Evolutionary conservation across 495 filamentous ascomycete genomes (phyloP).

Genomic region (Aspergillus heteromorphus): DNA sequence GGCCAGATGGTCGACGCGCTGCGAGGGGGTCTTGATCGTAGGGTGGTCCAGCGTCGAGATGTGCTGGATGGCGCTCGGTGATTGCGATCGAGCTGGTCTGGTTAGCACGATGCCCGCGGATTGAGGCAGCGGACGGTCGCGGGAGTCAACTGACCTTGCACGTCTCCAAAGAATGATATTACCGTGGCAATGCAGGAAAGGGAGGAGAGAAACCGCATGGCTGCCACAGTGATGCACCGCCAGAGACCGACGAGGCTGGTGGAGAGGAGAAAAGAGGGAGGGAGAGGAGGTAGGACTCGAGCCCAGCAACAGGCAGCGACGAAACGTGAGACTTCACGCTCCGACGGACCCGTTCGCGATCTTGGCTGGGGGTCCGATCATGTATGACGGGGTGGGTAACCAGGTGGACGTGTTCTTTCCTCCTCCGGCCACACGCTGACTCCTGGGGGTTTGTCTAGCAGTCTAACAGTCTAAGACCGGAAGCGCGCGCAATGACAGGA

Average conservation of each 20-base stretch:
- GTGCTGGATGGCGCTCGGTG: constrained; percentile 69
- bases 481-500: neutral
- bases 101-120: no score
- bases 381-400: neutral
- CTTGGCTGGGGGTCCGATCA: constrained; percentile 1
- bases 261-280: neutral
- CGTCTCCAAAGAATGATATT: constrained; percentile 15
- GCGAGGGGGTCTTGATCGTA: constrained; percentile 69
- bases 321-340: neutral
- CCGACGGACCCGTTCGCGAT: constrained; percentile 1
- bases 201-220: constrained; percentile 18
- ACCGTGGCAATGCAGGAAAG: constrained; percentile 17
- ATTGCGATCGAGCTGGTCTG: constrained; percentile 69
- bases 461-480: neutral
- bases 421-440: neutral
- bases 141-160: constrained; percentile 18
- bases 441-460: neutral
- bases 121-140: no score
- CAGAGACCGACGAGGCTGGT: neutral
- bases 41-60: constrained; percentile 70
- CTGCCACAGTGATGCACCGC: constrained; percentile 3
- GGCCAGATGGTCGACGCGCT: constrained; percentile 71
- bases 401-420: neutral
- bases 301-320: constrained; percentile 3
- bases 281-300: neutral